Base-by-base conservation (phyloP, 148 eudicot genomes). In the Rhododendron williamsianum region DNA sequence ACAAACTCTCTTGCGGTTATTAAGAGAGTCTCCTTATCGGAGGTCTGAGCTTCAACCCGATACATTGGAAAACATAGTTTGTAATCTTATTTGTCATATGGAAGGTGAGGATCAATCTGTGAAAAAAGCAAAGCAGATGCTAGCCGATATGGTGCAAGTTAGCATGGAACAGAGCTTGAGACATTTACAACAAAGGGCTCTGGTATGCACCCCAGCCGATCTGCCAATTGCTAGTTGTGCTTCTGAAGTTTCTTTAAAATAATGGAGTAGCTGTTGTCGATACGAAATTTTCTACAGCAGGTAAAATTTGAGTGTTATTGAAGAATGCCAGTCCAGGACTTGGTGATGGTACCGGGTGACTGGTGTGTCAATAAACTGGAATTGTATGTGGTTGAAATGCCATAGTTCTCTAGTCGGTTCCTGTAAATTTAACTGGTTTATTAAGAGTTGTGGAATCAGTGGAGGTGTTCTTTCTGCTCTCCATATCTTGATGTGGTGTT, bases 161-260 rank as follows among this genome's bases (percentile, higher is more conserved):
- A 97, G 99, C 89, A 97, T 97, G 99, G 98, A 97, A 84, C 98
- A 93, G 92, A 97, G 99, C 87, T 92, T 95, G 89, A 89, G 92
- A 86, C 98, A 95, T 85, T 85, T 97, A 87, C 98, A 95, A 84
- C 92, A 92, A 83, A 89, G 99, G 91, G 98, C 99, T 83, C 81
- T 94, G 54, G 94, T 93, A 38, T 94, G 94, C 93, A 89, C 94
- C 73, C 92, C 95, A 46, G 85, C 91, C 69, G 93, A 92, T 88
- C 84, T 89, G 78, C 87, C 94, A 13, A 86, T 93, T 52, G 76
- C 91, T 83, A 89, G 33, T 35, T 90, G 89, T 85, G 88, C 93
- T 33, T 92, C 92, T 85, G 88, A 95, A 87, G 94, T 92, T 86
- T 83, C 92, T 73, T 90, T 86, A 12, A 90, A 93, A 78, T 94